Evolutionary conservation across 164 flowering plant species (phyloP).

Genomic region (Piper betle): DNA sequence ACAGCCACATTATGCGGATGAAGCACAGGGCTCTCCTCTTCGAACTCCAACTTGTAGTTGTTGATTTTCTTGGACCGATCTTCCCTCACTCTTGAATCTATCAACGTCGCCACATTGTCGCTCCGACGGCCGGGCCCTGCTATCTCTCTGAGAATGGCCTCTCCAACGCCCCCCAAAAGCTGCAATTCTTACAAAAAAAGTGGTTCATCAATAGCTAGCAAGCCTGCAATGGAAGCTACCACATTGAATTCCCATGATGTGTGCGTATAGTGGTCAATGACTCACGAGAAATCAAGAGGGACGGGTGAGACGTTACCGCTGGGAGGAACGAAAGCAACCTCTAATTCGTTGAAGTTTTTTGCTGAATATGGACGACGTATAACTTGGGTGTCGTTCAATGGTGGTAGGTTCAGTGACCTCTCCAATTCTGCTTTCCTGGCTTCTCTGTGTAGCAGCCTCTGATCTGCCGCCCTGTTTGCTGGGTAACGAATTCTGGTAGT

Average conservation of each 20-base stretch:
- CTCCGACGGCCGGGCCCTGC: slow-evolving; percentile 38
- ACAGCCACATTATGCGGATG: slow-evolving; percentile 69
- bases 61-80: slow-evolving; percentile 34
- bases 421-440: slow-evolving; percentile 46
- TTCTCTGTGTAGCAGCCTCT: slow-evolving; percentile 60
- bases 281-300: slow-evolving; percentile 74
- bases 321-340: slow-evolving; percentile 84
- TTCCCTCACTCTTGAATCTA: slow-evolving; percentile 40
- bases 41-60: slow-evolving; percentile 71
- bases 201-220: neutral
- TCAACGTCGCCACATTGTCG: slow-evolving; percentile 43
- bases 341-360: slow-evolving; percentile 41
- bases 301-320: slow-evolving; percentile 72
- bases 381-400: slow-evolving; percentile 19
- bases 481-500: slow-evolving; percentile 74
- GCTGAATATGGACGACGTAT: slow-evolving; percentile 20
- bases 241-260: neutral
- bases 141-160: slow-evolving; percentile 45
- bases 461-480: slow-evolving; percentile 83
- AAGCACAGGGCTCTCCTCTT: slow-evolving; percentile 70
- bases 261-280: neutral
- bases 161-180: slow-evolving; percentile 93
- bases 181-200: slow-evolving; percentile 39
- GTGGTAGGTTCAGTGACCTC: slow-evolving; percentile 71
- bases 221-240: neutral